Evolutionary conservation across 208 protist species (phyloP).

Genomic region (Porcisia hertigi): DNA sequence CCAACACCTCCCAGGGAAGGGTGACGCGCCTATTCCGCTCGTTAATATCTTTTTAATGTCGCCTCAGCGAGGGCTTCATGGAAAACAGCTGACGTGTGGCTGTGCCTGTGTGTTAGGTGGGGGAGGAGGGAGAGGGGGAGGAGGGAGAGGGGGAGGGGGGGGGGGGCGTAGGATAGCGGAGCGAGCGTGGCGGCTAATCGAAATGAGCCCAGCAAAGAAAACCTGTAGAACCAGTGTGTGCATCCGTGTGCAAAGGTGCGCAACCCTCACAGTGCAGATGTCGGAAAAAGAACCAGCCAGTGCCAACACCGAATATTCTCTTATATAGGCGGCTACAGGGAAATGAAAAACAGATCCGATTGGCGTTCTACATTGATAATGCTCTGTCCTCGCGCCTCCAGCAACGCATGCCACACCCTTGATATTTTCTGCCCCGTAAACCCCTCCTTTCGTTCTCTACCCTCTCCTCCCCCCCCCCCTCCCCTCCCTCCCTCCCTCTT

Average conservation of each 20-base stretch:
- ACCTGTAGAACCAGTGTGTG: not conserved
- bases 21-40: not conserved
- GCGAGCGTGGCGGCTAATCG: not conserved
- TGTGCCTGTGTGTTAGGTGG: not conserved
- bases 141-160: not conserved
- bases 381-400: not conserved
- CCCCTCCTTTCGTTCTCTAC: not conserved
- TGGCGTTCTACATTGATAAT: not conserved
- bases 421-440: not conserved
- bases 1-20: not conserved
- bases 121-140: not conserved
- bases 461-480: not conserved
- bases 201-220: not conserved
- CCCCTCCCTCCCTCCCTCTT: not conserved
- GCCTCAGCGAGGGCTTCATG: not conserved
- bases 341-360: not conserved
- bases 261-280: not conserved
- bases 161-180: not conserved
- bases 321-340: not conserved
- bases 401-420: not conserved
- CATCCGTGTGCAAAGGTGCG: not conserved
- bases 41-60: not conserved
- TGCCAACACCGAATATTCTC: not conserved
- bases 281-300: not conserved
- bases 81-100: not conserved